Percentiles rank a stretch among this genome's conserved stretches.
phyloP scores from a whole-genome alignment of 805 yeast genomes.

The Isabelozyma rhagii region DNA sequence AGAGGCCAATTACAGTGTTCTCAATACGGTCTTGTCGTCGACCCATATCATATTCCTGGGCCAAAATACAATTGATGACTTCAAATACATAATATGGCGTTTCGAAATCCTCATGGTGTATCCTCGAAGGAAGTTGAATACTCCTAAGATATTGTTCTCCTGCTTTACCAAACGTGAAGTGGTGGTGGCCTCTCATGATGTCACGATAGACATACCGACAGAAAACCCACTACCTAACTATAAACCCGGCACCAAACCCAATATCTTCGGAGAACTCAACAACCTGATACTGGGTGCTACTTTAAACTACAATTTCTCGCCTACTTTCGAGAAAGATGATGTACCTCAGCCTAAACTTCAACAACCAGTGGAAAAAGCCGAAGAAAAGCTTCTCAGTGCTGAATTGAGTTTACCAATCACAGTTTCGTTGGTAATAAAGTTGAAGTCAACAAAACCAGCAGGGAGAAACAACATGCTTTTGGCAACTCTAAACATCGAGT shows the following conservation, averaged over 20 bases:
- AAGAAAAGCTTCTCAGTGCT: constrained; percentile 4
- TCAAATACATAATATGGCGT: constrained; percentile 21
- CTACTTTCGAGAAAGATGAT: not conserved
- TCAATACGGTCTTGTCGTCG: constrained; percentile 1
- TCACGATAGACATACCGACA: not conserved
- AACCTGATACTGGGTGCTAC: not conserved
- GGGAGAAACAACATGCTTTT: constrained; percentile 43
- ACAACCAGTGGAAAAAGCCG: not conserved
- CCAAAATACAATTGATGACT: constrained; percentile 6
- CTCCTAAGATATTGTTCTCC: constrained; percentile 21
- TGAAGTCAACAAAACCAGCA: constrained; percentile 48
- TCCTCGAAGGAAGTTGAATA: constrained; percentile 24
- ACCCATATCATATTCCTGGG: constrained; percentile 1
- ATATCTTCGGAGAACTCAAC: not conserved
- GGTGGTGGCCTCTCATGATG: not conserved
- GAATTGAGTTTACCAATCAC: constrained; percentile 23
- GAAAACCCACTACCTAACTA: not conserved
- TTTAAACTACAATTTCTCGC: not conserved
- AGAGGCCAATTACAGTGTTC: constrained; percentile 2
- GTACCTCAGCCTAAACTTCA: not conserved
- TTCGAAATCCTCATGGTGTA: constrained; percentile 27
- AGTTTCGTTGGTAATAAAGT: constrained; percentile 41
- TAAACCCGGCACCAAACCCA: not conserved
- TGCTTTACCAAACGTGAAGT: not conserved
- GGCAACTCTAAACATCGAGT: constrained; percentile 48